Base-by-base conservation (phyloP, 805 yeast genomes). In the Maudiozyma bulderi region DNA sequence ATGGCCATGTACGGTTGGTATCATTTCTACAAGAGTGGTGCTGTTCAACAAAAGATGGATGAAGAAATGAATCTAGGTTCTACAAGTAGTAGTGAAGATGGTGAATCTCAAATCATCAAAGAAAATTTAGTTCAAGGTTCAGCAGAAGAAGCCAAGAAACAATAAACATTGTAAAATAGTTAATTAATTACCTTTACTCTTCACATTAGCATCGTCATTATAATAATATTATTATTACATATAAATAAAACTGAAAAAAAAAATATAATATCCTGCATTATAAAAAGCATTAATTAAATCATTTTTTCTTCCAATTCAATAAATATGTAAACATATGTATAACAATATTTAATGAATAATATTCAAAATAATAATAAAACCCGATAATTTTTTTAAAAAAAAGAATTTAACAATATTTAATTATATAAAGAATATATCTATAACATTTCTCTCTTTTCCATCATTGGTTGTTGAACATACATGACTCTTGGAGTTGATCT, bases 381-480 rank as follows among this genome's bases (percentile, higher is more conserved):
- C 26, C 3, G 11, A 13, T 34, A 34, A 34, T 6, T 13, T 35
- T 13, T 35, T n/a, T 13, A 35, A n/a, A n/a, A n/a, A 8, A 5
- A 35, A 8, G 1, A 35, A n/a, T 11, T 11, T 11, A 33, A 33
- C 4, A 33, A 11, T 33, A 8, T 11, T 5, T 35, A 15, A 6
- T 6, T 35, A 14, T 33, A 11, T 11, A 33, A 6, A 33, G 8
- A 35, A 32, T 11, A 9, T 9, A 29, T 8, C 38, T 28, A 47
- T 35, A 47, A 31, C 32, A 54, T 47, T 20, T 54, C 57, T 43
- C 56, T 56, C 50, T 57, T 57, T 47, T 59, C 64, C 39, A 54
- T 33, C 32, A 26, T 49, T 10, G 60, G 51, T 10, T 45, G 46
- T 28, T 45, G 52, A n/a, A 45, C 51, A n/a, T 52, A 51, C 10